Conservation (phyloP, 208 protist genomes). For the Trypanosoma scelopori region DNA sequence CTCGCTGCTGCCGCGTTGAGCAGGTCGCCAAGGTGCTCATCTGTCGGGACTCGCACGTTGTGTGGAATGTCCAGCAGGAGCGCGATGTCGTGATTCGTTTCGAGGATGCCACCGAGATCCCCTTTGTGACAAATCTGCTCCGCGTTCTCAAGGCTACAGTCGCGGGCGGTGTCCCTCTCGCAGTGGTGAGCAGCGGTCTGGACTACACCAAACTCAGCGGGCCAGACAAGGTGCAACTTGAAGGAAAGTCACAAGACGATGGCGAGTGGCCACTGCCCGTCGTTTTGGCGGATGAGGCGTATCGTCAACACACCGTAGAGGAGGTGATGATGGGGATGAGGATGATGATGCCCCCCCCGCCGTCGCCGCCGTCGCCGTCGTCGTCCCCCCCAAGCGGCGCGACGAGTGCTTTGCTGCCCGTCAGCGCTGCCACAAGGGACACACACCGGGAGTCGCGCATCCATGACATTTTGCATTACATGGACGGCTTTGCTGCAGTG, state of each 20-base stretch:
- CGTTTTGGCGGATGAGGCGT: neutral
- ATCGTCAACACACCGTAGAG: neutral
- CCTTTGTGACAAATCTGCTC: conserved; percentile 17
- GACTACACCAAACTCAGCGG: conserved; percentile 2
- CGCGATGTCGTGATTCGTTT: conserved; percentile 23
- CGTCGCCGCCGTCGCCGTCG: neutral
- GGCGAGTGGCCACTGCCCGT: conserved; percentile 4
- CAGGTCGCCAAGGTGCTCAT: conserved; percentile 11
- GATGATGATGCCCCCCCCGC: conserved; percentile 7
- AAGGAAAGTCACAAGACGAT: neutral
- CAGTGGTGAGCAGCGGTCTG: neutral
- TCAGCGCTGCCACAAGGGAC: neutral
- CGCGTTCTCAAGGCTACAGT: conserved; percentile 3
- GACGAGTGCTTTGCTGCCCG: too few relatives aligned
- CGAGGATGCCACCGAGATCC: neutral
- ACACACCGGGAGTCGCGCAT: conserved; percentile 2
- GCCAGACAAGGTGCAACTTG: conserved; percentile 7
- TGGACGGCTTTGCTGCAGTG: neutral
- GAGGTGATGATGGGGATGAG: neutral
- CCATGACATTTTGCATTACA: neutral
- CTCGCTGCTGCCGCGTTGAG: conserved; percentile 10
- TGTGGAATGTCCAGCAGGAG: conserved; percentile 16
- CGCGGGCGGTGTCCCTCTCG: neutral
- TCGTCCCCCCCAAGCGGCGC: too few relatives aligned
- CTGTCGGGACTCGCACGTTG: conserved; percentile 2